Evolutionary conservation across 495 filamentous ascomycete species (phyloP), one percentile per base, ranked within the genome.

Genomic region (Neurospora sp.): DNA sequence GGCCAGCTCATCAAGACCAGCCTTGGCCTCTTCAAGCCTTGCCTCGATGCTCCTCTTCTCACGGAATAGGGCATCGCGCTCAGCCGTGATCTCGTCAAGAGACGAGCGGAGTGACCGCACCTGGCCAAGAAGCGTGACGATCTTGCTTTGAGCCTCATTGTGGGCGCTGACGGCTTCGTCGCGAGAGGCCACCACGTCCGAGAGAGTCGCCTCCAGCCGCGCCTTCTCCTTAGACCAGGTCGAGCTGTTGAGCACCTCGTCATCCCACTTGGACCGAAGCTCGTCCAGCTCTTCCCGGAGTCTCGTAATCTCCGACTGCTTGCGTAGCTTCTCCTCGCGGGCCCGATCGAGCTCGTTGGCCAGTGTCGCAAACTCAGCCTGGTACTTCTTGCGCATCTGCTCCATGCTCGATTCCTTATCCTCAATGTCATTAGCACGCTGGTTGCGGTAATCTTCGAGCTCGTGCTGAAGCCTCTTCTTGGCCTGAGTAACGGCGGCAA

Each of bases 151-250:
- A 11, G 95, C 95, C 74, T 98, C 96, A 75, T 95, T 97, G 80
- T 99, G 96, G 2, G 96, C 96, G 75, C 88, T 90, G 40, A 93
- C 91, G 16, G 96, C 95, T 81, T 99, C 96, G 76, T 99, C 95
- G 3, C 95, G 90, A 27, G 94, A 97, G 37, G 92, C 90, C 3
- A 92, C 91, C 23, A 98, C 87, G 79, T 98, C 96, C 73, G 96
- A 91, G 69, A 99, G 87, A 16, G 93, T 96, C 54, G 94, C 90
- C 77, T 98, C 96, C 73, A 99, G 86, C 8, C 96, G 90, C 5
- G 93, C 86, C 84, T 99, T 99, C 84, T 99, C 96, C 84, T 99
- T 99, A 40, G 94, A 94, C 96, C 96, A 99, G 1, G 96, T 96
- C 0, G 94, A 96, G 82, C 92, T 95, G 79, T 99, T 99, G 77